Conservation (phyloP, 345 rosid genomes). For the Pelargonium nanum region DNA sequence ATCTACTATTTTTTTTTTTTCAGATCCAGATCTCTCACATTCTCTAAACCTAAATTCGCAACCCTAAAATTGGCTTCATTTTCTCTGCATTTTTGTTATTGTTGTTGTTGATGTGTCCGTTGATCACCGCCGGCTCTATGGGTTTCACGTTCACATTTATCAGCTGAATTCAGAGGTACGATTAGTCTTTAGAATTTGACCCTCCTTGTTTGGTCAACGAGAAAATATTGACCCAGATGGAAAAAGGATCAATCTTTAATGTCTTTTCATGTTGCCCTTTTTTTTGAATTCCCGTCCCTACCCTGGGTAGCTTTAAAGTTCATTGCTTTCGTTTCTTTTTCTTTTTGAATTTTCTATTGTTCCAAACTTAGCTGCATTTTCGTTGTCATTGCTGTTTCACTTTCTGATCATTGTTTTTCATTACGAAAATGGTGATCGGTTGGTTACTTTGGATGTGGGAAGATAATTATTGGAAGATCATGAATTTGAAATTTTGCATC, state of each 20-base stretch:
- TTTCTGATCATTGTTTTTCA: neutral
- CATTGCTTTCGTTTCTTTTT: neutral
- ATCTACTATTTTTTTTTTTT: neutral
- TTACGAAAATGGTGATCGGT: neutral
- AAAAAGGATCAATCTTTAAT: neutral
- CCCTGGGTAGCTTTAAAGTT: neutral
- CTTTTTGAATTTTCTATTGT: neutral
- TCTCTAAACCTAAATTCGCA: neutral
- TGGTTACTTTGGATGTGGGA: neutral
- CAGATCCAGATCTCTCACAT: neutral
- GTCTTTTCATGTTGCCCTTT: neutral
- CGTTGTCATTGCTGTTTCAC: neutral
- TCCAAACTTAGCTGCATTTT: neutral
- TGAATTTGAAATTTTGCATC: neutral
- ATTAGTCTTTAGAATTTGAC: neutral
- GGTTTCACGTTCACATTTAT: neutral
- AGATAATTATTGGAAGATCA: neutral
- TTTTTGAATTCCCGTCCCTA: neutral
- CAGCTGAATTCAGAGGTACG: neutral
- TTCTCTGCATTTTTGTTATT: neutral
- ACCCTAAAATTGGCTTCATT: neutral
- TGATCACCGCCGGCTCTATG: neutral
- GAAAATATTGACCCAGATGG: neutral
- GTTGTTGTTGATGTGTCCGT: neutral
- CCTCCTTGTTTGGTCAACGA: neutral